Conservation (phyloP, 441 rosid genomes). For the Erysimum cheiri region DNA sequence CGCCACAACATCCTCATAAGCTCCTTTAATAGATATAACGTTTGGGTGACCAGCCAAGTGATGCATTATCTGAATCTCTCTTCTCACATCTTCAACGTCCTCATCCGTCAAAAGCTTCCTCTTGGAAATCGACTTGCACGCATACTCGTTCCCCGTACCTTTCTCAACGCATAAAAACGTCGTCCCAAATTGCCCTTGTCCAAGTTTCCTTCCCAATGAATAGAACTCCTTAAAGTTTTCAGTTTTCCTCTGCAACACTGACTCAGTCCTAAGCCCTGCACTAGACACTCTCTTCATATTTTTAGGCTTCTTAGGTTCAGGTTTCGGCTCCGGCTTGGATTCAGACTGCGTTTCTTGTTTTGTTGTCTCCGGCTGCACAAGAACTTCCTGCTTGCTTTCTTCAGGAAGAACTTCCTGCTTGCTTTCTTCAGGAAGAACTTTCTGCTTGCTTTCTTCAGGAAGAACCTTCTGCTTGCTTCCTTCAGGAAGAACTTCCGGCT, state of each 20-base stretch:
- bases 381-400: slow-evolving; percentile 31
- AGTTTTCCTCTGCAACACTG: slow-evolving; percentile 77
- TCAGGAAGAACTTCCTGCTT: slow-evolving; percentile 25
- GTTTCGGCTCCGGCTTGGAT: slow-evolving; percentile 45
- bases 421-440: slow-evolving; percentile 25
- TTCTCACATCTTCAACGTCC: slow-evolving; percentile 91
- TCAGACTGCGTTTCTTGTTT: slow-evolving; percentile 49
- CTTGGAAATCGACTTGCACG: slow-evolving; percentile 94
- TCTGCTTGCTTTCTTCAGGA: slow-evolving; percentile 26
- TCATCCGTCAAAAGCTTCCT: slow-evolving; percentile 86
- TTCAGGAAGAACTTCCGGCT: slow-evolving; percentile 20
- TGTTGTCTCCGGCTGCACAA: slow-evolving; percentile 25
- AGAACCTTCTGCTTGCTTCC: slow-evolving; percentile 9
- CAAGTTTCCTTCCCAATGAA: slow-evolving; percentile 82
- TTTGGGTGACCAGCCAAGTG: slow-evolving; percentile 93
- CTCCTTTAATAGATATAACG: slow-evolving; percentile 87
- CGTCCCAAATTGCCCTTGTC: slow-evolving; percentile 95
- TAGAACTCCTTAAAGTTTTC: slow-evolving; percentile 80
- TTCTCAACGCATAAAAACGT: slow-evolving; percentile 80
- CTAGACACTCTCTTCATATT: slow-evolving; percentile 80
- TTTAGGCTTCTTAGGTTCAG: slow-evolving; percentile 64
- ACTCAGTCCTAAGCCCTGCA: slow-evolving; percentile 81
- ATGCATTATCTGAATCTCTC: slow-evolving; percentile 97
- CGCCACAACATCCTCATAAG: slow-evolving; percentile 87
- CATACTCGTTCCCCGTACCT: slow-evolving; percentile 64